Percentiles rank a stretch among this genome's conserved stretches.
phyloP scores from a whole-genome alignment of 805 yeast species.

The Candida nemodendra region DNA sequence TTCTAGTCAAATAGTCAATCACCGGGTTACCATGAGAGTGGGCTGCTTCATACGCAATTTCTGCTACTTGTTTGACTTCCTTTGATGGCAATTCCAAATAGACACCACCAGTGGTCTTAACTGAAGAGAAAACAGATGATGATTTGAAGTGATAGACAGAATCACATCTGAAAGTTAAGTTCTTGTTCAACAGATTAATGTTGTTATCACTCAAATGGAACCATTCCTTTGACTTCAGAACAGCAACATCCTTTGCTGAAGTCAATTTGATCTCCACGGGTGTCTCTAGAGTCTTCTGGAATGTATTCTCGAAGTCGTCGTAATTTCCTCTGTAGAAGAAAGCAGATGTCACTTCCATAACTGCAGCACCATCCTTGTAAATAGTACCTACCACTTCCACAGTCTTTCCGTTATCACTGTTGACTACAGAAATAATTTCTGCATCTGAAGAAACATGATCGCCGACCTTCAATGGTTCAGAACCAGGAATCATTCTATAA shows the following conservation, averaged over 20 bases:
- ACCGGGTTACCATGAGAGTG: constrained; percentile 97
- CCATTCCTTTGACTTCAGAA: constrained; percentile 96
- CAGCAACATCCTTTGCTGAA: constrained; percentile 86
- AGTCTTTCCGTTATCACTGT: constrained; percentile 90
- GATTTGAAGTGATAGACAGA: constrained; percentile 81
- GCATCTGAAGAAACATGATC: constrained; percentile 84
- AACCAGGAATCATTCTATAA: constrained; percentile 89
- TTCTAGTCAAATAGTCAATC: constrained; percentile 85
- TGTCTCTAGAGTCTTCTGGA: constrained; percentile 82
- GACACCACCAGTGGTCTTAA: constrained; percentile 81
- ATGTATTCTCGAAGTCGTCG: constrained; percentile 85
- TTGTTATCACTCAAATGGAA: constrained; percentile 75
- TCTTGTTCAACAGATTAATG: constrained; percentile 71
- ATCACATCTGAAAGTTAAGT: constrained; percentile 84
- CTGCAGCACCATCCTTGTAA: constrained; percentile 70
- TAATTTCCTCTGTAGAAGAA: constrained; percentile 96
- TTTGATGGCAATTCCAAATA: constrained; percentile 87
- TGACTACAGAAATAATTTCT: constrained; percentile 81
- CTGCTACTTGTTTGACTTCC: constrained; percentile 81
- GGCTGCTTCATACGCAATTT: constrained; percentile 85
- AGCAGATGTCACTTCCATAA: constrained; percentile 91
- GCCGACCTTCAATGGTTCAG: constrained; percentile 82
- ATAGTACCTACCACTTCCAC: constrained; percentile 94
- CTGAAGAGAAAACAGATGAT: constrained; percentile 72
- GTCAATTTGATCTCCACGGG: constrained; percentile 77